Evolutionary conservation across 306 rosid species (phyloP).

Genomic region (Quercus berberidifolia): DNA sequence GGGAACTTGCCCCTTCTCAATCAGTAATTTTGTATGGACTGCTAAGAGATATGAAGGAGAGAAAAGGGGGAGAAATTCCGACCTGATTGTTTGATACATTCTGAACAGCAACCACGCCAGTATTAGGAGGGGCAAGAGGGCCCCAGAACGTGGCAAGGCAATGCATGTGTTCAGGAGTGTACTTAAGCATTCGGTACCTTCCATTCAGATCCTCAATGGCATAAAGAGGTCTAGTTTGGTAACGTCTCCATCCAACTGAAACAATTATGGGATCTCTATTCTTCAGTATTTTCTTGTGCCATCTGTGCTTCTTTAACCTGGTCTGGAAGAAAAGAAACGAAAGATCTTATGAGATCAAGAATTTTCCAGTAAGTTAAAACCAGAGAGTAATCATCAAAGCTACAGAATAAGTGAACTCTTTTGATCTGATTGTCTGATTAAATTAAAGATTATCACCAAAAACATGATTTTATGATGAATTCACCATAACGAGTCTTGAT

Average conservation of each 20-base stretch:
- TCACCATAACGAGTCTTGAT: neutral
- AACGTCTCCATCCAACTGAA: conserved; percentile 97
- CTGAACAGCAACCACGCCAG: conserved; percentile 89
- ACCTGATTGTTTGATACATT: conserved; percentile 83
- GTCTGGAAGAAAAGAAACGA: conserved; percentile 45
- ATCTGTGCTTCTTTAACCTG: conserved; percentile 85
- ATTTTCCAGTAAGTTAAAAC: neutral
- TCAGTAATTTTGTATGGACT: neutral
- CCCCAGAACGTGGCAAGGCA: conserved; percentile 96
- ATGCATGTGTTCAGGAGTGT: conserved; percentile 95
- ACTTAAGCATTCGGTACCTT: conserved; percentile 90
- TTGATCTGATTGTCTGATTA: neutral
- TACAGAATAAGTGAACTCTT: neutral
- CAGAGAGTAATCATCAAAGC: neutral
- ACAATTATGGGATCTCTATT: conserved; percentile 84
- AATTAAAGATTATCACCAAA: neutral
- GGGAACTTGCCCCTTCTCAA: neutral
- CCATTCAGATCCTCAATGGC: conserved; percentile 85
- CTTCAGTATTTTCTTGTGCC: conserved; percentile 91
- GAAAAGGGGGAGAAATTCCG: neutral
- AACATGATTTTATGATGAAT: neutral
- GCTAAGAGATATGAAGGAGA: conserved; percentile 2
- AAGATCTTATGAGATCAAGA: neutral
- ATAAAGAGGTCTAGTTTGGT: conserved; percentile 88
- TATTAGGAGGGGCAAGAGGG: conserved; percentile 88